Base-by-base conservation (phyloP, 768 basidiomycete genomes). In the Tulasnella sp. region DNA sequence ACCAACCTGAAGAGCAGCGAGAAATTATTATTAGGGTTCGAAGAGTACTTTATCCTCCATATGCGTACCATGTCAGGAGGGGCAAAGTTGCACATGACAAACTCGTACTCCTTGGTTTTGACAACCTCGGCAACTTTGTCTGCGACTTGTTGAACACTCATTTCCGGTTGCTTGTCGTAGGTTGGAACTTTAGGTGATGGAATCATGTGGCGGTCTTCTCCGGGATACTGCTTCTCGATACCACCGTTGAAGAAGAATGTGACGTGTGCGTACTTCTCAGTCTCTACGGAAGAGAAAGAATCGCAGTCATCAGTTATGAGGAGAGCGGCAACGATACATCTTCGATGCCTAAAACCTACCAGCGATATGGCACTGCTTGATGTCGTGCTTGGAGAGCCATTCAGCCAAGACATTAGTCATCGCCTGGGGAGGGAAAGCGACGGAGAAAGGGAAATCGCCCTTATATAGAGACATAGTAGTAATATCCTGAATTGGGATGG, bases 241-340 rank as follows among this genome's bases (percentile, higher is more conserved):
- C 96, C 96, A 18, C 96, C 96, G 84, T 97, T 98, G 89, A 98
- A 97, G 89, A 97, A 98, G 88, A 98, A 97, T 0, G 96, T 98
- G 77, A 98, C 94, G 83, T 98, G 96, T 1, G 95, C 95, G 84
- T 96, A 98, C 85, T 98, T 97, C 84, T 97, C 96, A n/a, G 96
- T 97, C 84, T 98, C 96, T 89, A 82, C 18, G 46, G 55, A 76
- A 35, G 39, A 18, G 40, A 46, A 42, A 9, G 23, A 23, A 37
- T 48, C 20, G 37, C n/a, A 15, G 18, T 10, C 13, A 35, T 35
- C 42, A 18, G 71, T 55, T 46, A 1, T 76, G 57, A 6, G 35
- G 35, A 13, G 35, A 44, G 37, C 29, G 40, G 74, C 75, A 18
- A 46, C 15, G 44, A 51, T 55, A 32, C 18, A 26, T n/a, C 18